Base-by-base conservation (phyloP, 2,329 filamentous ascomycete species). In the Arthrinium phaeospermum region DNA sequence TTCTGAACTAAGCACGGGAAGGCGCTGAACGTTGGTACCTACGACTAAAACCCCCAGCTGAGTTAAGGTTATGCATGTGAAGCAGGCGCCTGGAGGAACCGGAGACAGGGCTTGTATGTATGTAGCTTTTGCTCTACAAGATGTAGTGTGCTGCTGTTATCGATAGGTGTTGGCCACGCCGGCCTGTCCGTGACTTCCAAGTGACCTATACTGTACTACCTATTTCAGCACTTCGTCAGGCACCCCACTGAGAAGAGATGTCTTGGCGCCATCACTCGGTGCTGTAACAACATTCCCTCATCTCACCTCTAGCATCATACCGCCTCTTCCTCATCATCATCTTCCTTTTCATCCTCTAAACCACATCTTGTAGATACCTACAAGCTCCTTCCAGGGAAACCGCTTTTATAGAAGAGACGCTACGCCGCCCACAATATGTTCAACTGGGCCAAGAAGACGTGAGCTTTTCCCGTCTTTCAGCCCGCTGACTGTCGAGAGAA, bases 401-500 rank as follows among this genome's bases (percentile, higher is more conserved):
- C 51, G 22, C 34, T 6, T 34, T 34, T 6, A n/a, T 22, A n/a
- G 34, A 41, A 41, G 57, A 64, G 34, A n/a, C 34, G 57, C n/a
- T 64, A n/a, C 30, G 34, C 34, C 57, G 45, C 67, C 67, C 44
- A 30, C 69, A 71, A 45, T 41, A 96, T 94, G 92, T 95, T 97
- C 87, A 96, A 94, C 87, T 98, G 95, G 95, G 92, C 95, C 78
- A 96, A 97, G 86, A 93, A 96, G 85, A 91, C 93, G 94, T 96
- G 87, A 85, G 93, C 86, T 27, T 64, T 64, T 64, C 34, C 57
- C 57, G 57, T 64, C 57, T 41, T 64, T 34, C 57, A 64, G 57
- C 34, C 70, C 67, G 24, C 34, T 46, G 72, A 70, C 30, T 45
- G 44, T 68, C 67, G 41, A 47, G 30, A 27, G 14, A 37, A 27